Conservation (phyloP, 495 filamentous ascomycete genomes). For the Eremomyces bilateralis region DNA sequence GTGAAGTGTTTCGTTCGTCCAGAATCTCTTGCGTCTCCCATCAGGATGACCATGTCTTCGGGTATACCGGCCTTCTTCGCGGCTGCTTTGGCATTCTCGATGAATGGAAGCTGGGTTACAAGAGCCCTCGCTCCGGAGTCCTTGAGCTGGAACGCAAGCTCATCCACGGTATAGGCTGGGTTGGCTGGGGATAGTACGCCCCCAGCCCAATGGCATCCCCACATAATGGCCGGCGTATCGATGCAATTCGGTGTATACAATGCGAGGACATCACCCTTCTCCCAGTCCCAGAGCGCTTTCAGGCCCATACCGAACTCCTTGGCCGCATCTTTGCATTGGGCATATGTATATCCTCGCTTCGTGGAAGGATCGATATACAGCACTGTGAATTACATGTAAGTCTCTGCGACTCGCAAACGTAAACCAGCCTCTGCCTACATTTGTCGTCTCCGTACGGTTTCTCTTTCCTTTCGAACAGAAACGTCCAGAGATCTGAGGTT, state of each 20-base stretch:
- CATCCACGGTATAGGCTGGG: conserved; percentile 65
- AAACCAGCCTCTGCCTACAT: conserved; percentile 24
- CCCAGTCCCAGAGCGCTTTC: conserved; percentile 51
- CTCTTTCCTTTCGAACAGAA: conserved; percentile 60
- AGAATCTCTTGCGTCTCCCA: conserved; percentile 51
- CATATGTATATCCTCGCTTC: conserved; percentile 49
- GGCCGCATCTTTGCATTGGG: conserved; percentile 39
- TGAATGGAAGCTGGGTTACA: conserved; percentile 42
- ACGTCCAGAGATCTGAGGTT: conserved; percentile 42
- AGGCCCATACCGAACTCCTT: conserved; percentile 64
- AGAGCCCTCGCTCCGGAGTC: conserved; percentile 60
- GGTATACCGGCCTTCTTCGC: conserved; percentile 45
- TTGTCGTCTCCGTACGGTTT: conserved; percentile 44
- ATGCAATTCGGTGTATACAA: conserved; percentile 21
- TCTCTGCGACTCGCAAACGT: too few species aligned
- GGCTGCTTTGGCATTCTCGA: conserved; percentile 41
- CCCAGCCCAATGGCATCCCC: conserved; percentile 69
- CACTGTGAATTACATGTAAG: conserved; percentile 27
- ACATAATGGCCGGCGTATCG: conserved; percentile 31
- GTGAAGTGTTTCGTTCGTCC: conserved; percentile 53
- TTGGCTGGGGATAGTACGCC: conserved; percentile 68
- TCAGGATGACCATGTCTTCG: conserved; percentile 44
- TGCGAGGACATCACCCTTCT: conserved; percentile 39
- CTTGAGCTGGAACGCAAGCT: conserved; percentile 72
- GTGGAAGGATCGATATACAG: conserved; percentile 64